Evolutionary conservation across 371 early-diverging fungal genomes (phyloP).

Genomic region (Dinochytrium kinnereticum): DNA sequence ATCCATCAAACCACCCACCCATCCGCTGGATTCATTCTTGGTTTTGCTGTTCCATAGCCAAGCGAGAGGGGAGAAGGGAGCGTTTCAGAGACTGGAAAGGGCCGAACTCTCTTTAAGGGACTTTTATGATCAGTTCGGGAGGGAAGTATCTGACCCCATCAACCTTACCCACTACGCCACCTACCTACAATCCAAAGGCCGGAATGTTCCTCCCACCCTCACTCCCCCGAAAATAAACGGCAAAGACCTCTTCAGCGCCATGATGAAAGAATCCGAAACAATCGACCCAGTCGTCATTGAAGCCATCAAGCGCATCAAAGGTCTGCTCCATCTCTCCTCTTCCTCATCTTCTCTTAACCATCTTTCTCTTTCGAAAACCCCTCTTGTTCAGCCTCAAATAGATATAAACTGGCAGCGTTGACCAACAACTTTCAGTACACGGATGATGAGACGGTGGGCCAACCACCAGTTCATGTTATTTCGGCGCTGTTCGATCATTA

Average conservation of each 20-base stretch:
- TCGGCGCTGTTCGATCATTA: slow-evolving; percentile 39
- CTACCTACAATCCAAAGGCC: slow-evolving; percentile 33
- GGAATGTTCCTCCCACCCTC: neutral
- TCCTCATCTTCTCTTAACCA: too few species aligned
- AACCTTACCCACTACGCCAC: slow-evolving; percentile 13
- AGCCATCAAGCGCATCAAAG: slow-evolving; percentile 60
- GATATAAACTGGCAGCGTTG: slow-evolving; percentile 71
- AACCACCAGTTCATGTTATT: slow-evolving; percentile 21
- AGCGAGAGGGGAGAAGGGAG: slow-evolving; percentile 62
- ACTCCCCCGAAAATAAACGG: slow-evolving; percentile 59
- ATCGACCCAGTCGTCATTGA: slow-evolving; percentile 61
- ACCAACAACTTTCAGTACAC: slow-evolving; percentile 78
- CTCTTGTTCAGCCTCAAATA: slow-evolving; percentile 56
- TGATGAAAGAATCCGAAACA: slow-evolving; percentile 71
- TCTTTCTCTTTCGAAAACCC: too few species aligned
- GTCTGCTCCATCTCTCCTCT: too few species aligned
- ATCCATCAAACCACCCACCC: too few species aligned
- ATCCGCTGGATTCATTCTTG: too few species aligned
- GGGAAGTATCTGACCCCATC: slow-evolving; percentile 25
- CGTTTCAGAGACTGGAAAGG: slow-evolving; percentile 78
- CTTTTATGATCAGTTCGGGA: slow-evolving; percentile 64
- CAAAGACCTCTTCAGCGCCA: slow-evolving; percentile 65
- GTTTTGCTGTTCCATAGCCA: slow-evolving; percentile 33
- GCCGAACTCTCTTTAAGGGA: slow-evolving; percentile 67
- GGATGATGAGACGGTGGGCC: slow-evolving; percentile 33